These are phyloP conservation scores for Tremella yokohamensis DNA, from an alignment of 768 basidiomycete species.

Conservation along the genomic window DNA sequence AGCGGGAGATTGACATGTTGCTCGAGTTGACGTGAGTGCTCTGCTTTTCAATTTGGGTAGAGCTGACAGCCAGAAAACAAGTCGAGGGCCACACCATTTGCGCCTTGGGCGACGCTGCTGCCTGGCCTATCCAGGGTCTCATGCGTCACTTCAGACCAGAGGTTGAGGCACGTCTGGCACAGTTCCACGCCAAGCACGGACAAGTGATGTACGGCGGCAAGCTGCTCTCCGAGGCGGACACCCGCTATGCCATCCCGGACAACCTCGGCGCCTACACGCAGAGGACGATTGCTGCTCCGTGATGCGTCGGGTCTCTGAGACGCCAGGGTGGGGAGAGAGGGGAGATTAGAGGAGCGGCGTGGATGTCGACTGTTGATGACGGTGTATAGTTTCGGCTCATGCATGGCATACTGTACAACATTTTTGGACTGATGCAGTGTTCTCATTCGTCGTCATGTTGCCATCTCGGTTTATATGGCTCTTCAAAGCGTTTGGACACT, in stretches of 20 bases:
- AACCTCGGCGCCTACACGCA: conserved; percentile 43
- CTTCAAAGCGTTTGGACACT: conserved; percentile 29
- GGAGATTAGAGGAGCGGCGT: too few species aligned
- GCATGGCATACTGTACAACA: too few species aligned
- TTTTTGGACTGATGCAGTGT: too few species aligned
- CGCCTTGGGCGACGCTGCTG: conserved; percentile 92
- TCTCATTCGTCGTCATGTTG: too few species aligned
- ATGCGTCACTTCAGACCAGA: conserved; percentile 97
- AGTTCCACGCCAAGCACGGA: conserved; percentile 71
- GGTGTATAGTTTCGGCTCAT: too few species aligned
- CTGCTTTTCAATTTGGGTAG: conserved; percentile 4
- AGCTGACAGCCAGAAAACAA: conserved; percentile 66
- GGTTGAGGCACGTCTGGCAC: conserved; percentile 80
- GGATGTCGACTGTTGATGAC: too few species aligned
- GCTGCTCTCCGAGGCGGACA: conserved; percentile 51
- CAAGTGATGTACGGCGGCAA: conserved; percentile 84
- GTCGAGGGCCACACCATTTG: conserved; percentile 95
- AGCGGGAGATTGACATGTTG: conserved; percentile 96
- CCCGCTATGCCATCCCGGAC: conserved; percentile 45
- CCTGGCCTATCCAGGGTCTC: conserved; percentile 97
- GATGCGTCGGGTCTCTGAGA: too few species aligned
- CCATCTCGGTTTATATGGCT: too few species aligned
- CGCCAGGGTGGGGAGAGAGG: too few species aligned
- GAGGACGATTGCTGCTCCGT: conserved; percentile 22
- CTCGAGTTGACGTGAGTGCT: conserved; percentile 69